These are phyloP conservation scores for Pythium folliculosum DNA, from an alignment of 352 stramenopile genomes.

Conservation along the genomic window DNA sequence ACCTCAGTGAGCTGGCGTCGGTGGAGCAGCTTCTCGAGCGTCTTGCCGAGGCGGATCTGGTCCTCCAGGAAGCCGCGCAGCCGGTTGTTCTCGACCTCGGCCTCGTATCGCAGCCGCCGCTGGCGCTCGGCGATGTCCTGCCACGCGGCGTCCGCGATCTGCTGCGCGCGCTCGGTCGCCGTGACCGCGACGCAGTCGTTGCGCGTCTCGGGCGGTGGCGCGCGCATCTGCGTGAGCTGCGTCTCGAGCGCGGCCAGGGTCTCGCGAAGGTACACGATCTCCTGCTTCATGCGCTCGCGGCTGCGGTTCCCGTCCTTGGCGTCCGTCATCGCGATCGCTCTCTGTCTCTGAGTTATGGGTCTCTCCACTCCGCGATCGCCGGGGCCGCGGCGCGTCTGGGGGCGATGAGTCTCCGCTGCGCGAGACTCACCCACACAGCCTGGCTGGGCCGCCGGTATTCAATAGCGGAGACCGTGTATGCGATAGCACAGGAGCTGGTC, in stretches of 20 bases:
- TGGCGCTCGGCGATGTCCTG: conserved; percentile 21
- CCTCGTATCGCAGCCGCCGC: conserved; percentile 17
- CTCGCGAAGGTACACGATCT: conserved; percentile 28
- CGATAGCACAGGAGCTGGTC: background rate
- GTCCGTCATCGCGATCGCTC: background rate
- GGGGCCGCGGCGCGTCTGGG: background rate
- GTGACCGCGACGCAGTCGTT: background rate
- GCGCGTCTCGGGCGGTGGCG: background rate
- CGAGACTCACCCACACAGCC: background rate
- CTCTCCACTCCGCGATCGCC: no score
- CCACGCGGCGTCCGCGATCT: conserved; percentile 7
- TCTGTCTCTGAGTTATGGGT: no score
- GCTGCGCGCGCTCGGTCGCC: background rate
- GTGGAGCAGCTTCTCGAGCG: conserved; percentile 20
- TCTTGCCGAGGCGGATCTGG: conserved; percentile 20
- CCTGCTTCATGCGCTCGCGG: conserved; percentile 30
- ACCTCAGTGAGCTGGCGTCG: conserved; percentile 13
- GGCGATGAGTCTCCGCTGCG: background rate
- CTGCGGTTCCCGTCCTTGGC: conserved; percentile 15
- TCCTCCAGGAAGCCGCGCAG: conserved; percentile 45
- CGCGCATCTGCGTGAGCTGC: conserved; percentile 17
- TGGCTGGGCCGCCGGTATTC: background rate
- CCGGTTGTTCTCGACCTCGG: conserved; percentile 41
- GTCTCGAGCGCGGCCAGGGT: conserved; percentile 28
- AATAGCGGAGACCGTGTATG: background rate